These are phyloP conservation scores for Cladosporium sp. DNA, from an alignment of 2,329 filamentous ascomycete genomes.

Conservation along the genomic window DNA sequence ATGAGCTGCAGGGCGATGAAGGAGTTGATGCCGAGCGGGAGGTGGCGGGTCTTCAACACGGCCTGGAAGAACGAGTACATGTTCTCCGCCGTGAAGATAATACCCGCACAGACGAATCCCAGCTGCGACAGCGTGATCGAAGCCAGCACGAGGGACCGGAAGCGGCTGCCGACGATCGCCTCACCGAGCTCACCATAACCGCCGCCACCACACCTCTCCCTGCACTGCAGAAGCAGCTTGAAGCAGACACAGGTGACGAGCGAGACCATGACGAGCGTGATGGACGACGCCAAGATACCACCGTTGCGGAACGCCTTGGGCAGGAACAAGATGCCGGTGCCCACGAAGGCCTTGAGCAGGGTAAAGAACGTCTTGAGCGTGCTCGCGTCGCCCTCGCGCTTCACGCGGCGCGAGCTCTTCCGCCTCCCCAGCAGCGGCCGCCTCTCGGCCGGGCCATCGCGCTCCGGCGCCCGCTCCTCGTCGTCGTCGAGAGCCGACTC, in stretches of 20 bases:
- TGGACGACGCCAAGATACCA: slow-evolving; percentile 66
- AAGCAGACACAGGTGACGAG: slow-evolving; percentile 65
- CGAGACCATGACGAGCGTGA: slow-evolving; percentile 61
- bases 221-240: slow-evolving; percentile 63
- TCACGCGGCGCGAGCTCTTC: slow-evolving; percentile 43
- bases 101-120: slow-evolving; percentile 70
- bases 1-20: slow-evolving; percentile 63
- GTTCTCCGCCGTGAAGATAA: slow-evolving; percentile 74
- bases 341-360: slow-evolving; percentile 70
- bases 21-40: slow-evolving; percentile 48
- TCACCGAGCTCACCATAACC: slow-evolving; percentile 70
- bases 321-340: slow-evolving; percentile 75
- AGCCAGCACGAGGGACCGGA: slow-evolving; percentile 59
- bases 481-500: slow-evolving; percentile 49
- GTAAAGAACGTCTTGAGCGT: slow-evolving; percentile 73
- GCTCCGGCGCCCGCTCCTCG: slow-evolving; percentile 44
- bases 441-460: slow-evolving; percentile 47
- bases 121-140: slow-evolving; percentile 70
- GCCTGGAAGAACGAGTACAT: slow-evolving; percentile 61
- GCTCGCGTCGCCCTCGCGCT: slow-evolving; percentile 55
- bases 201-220: slow-evolving; percentile 54
- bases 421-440: slow-evolving; percentile 56
- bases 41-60: slow-evolving; percentile 41
- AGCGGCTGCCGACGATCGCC: slow-evolving; percentile 55
- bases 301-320: slow-evolving; percentile 75